Conservation (phyloP, 352 stramenopile genomes). For the Phytopythium ostracodes region DNA sequence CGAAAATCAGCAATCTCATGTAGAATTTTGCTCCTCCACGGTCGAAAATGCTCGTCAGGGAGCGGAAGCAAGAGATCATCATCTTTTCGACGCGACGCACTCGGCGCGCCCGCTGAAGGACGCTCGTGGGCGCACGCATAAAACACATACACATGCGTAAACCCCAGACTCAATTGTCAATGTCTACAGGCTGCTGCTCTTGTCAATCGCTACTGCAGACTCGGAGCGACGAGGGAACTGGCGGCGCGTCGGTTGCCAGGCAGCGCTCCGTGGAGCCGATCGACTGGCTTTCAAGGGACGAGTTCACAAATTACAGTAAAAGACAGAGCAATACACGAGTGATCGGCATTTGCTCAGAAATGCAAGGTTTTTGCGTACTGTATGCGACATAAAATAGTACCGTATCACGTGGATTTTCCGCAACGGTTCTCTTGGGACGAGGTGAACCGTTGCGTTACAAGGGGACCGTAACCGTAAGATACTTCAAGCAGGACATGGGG, state of each 20-base stretch:
- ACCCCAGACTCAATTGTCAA: no score
- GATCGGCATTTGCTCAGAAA: no score
- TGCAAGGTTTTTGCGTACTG: no score
- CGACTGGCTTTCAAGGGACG: neutral
- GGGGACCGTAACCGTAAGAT: neutral
- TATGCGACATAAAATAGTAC: no score
- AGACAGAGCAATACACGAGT: no score
- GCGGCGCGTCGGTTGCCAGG: neutral
- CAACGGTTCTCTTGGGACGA: no score
- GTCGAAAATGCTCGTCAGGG: slow-evolving; percentile 27
- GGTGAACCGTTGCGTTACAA: no score
- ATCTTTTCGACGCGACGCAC: slow-evolving; percentile 17
- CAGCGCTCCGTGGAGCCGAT: neutral
- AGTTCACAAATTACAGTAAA: neutral
- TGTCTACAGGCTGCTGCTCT: no score
- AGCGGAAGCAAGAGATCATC: slow-evolving; percentile 33
- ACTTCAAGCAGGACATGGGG: neutral
- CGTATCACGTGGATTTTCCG: no score
- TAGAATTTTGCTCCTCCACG: slow-evolving; percentile 45
- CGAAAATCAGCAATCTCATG: slow-evolving; percentile 46
- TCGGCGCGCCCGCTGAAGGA: neutral
- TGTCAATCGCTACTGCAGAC: no score
- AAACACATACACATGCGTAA: neutral
- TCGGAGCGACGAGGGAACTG: neutral
- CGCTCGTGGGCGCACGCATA: neutral